phyloP scores from a whole-genome alignment of 352 stramenopile species.

The Pythium aquatile region DNA sequence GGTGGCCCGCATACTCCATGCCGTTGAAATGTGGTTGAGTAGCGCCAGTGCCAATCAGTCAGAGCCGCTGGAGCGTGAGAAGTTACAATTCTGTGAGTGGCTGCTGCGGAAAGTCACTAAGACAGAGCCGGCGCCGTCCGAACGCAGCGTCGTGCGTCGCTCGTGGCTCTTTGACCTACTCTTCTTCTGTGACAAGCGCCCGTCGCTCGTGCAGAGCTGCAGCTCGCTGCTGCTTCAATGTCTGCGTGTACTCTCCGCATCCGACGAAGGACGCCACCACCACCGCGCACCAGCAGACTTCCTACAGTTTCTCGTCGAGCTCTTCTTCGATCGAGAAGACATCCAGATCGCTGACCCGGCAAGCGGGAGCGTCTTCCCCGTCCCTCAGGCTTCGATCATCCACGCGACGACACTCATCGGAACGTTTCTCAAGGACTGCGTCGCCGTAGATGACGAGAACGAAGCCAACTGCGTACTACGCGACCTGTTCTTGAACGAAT shows the following conservation, averaged over 20 bases:
- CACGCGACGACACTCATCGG: slow-evolving; percentile 20
- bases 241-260: slow-evolving; percentile 1
- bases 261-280: slow-evolving; percentile 12
- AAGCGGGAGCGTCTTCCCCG: slow-evolving; percentile 12
- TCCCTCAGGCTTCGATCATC: slow-evolving; percentile 21
- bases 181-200: slow-evolving; percentile 38
- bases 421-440: slow-evolving; percentile 24
- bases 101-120: slow-evolving; percentile 9
- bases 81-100: slow-evolving; percentile 15
- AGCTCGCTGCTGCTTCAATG: slow-evolving; percentile 32
- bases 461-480: slow-evolving; percentile 24
- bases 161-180: slow-evolving; percentile 66
- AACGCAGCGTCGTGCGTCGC: slow-evolving; percentile 17
- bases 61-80: neutral
- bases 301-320: slow-evolving; percentile 10
- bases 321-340: slow-evolving; percentile 31
- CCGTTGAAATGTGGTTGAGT: slow-evolving; percentile 12
- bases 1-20: slow-evolving; percentile 1
- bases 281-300: slow-evolving; percentile 4
- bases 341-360: slow-evolving; percentile 25
- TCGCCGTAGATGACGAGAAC: neutral
- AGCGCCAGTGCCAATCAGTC: too few relatives aligned
- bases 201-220: slow-evolving; percentile 29
- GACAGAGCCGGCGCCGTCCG: neutral
- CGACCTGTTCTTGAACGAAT: slow-evolving; percentile 23